A percentile compares a stretch with the other conserved stretches of the same genome.
These are phyloP conservation scores for Aureobasidium sp. DNA, from an alignment of 2,329 filamentous ascomycete genomes.

Conservation along the genomic window DNA sequence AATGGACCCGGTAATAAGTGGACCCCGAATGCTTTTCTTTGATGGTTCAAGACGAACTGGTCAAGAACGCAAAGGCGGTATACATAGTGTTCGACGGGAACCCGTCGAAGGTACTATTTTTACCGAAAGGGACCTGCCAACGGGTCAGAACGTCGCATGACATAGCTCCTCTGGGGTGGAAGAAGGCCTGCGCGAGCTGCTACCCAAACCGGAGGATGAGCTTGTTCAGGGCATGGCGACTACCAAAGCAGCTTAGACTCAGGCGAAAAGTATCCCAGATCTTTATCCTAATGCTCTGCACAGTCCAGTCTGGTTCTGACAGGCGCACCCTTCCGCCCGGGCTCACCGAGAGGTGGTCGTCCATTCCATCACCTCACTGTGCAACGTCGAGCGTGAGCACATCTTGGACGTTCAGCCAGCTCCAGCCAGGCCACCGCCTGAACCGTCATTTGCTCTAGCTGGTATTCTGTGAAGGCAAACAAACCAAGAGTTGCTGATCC, in stretches of 20 bases:
- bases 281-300: slow-evolving; percentile 1
- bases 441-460: not conserved
- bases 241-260: slow-evolving; percentile 11
- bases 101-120: slow-evolving; percentile 13
- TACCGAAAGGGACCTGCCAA: slow-evolving; percentile 13
- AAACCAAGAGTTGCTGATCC: slow-evolving; percentile 7
- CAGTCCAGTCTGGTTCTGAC: slow-evolving; percentile 12
- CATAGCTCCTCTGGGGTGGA: slow-evolving; percentile 12
- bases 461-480: not conserved
- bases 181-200: slow-evolving; percentile 1
- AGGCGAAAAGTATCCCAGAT: slow-evolving; percentile 3
- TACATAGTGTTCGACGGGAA: slow-evolving; percentile 15
- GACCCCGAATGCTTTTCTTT: slow-evolving; percentile 13
- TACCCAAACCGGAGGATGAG: slow-evolving; percentile 10
- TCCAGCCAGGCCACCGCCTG: not conserved
- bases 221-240: slow-evolving; percentile 6
- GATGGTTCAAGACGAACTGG: slow-evolving; percentile 9
- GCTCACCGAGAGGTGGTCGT: slow-evolving; percentile 4
- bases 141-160: slow-evolving; percentile 15
- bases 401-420: not conserved
- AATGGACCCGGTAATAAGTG: slow-evolving; percentile 15
- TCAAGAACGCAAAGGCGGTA: slow-evolving; percentile 15
- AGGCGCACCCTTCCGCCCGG: slow-evolving; percentile 5
- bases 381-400: not conserved
- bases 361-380: slow-evolving; percentile 10